Conservation (phyloP, 2,329 filamentous ascomycete genomes). For the Phaeosphaeriaceae sp. region DNA sequence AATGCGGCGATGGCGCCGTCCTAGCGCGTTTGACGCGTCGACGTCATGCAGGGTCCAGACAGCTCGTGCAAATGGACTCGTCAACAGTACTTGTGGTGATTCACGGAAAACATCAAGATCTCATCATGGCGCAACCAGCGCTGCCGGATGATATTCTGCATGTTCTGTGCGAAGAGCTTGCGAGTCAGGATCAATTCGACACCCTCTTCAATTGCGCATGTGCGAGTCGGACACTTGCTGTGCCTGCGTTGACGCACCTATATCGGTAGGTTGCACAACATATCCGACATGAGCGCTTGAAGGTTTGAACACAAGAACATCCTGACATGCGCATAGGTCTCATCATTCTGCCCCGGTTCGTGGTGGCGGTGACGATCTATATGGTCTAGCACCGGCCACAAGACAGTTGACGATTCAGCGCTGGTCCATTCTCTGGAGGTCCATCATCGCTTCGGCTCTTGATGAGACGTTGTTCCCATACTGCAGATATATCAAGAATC, state of each 20-base stretch:
- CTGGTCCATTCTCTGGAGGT: constrained; percentile 72
- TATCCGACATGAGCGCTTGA: neutral
- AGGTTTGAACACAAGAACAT: neutral
- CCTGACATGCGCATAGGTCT: constrained; percentile 36
- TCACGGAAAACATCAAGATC: neutral
- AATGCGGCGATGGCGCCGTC: constrained; percentile 23
- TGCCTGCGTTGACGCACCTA: constrained; percentile 65
- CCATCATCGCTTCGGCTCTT: constrained; percentile 70
- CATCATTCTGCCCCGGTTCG: constrained; percentile 54
- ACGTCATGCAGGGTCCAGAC: constrained; percentile 11
- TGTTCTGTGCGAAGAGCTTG: constrained; percentile 67
- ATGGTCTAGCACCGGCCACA: constrained; percentile 39
- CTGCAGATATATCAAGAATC: constrained; percentile 68
- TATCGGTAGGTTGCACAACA: constrained; percentile 62
- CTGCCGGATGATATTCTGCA: constrained; percentile 67
- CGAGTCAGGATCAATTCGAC: constrained; percentile 62
- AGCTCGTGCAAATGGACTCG: neutral
- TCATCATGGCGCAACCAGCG: constrained; percentile 32
- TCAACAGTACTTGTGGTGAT: constrained; percentile 5
- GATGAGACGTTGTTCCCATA: constrained; percentile 71
- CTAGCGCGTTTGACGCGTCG: constrained; percentile 27
- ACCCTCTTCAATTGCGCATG: constrained; percentile 67
- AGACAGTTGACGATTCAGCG: constrained; percentile 59
- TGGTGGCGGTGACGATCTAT: constrained; percentile 52
- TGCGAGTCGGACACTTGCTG: constrained; percentile 63